Percentiles rank a stretch among this genome's conserved stretches.
Conservation (phyloP, 2,329 filamentous ascomycete genomes). For the Alternaria triticina region DNA sequence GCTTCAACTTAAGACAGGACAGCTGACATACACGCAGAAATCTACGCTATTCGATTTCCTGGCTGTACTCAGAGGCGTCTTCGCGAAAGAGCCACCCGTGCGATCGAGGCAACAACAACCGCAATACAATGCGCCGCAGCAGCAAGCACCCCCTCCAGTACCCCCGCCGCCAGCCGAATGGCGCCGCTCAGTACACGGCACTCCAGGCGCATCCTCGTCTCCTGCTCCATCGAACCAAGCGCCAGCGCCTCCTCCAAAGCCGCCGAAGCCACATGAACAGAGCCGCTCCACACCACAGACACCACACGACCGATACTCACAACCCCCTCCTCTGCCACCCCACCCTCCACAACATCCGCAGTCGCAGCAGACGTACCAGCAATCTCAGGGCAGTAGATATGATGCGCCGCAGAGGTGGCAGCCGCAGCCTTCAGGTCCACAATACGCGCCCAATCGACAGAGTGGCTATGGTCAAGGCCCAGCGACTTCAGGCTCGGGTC, state of each 20-base stretch:
- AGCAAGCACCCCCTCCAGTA: constrained; percentile 52
- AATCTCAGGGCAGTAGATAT: constrained; percentile 27
- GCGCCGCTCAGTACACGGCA: constrained; percentile 41
- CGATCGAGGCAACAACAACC: constrained; percentile 66
- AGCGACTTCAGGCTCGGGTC: constrained; percentile 36
- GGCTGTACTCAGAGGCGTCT: constrained; percentile 81
- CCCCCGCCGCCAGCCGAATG: constrained; percentile 73
- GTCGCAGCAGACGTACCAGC: constrained; percentile 23
- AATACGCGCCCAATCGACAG: constrained; percentile 27
- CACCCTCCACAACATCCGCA: constrained; percentile 36
- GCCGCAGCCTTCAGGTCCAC: constrained; percentile 20
- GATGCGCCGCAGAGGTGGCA: constrained; percentile 25
- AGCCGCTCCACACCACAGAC: constrained; percentile 30
- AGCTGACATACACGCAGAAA: constrained; percentile 61
- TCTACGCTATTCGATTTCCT: constrained; percentile 85
- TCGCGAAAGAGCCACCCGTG: constrained; percentile 93
- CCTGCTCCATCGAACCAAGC: constrained; percentile 34
- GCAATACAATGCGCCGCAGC: constrained; percentile 46
- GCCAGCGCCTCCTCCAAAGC: constrained; percentile 54
- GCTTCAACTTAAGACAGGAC: neutral
- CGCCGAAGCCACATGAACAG: constrained; percentile 52
- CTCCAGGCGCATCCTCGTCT: constrained; percentile 44
- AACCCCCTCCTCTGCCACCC: constrained; percentile 45
- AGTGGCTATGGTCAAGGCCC: constrained; percentile 33
- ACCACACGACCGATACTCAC: constrained; percentile 35